Evolutionary conservation across 2,329 filamentous ascomycete genomes (phyloP), one percentile per base, ranked within the genome.

Genomic region (Cladosporium velox): DNA sequence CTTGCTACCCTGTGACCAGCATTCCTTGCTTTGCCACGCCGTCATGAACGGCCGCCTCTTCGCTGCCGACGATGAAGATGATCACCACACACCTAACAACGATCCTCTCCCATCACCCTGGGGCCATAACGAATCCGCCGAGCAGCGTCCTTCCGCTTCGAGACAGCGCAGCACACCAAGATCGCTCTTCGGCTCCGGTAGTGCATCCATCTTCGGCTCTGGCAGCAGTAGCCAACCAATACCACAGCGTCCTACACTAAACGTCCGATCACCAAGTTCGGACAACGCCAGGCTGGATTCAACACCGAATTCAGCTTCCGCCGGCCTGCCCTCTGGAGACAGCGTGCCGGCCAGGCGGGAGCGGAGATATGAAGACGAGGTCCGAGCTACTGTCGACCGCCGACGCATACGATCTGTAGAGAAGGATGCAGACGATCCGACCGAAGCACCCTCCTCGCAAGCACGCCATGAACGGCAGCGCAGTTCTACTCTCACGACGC

Each of bases 371-470:
- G 70, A 69, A n/a, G 71, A 72, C 63, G 66, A 68, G 12, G 66
- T 71, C 41, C 60, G 70, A 34, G 66, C 70, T 32, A 69, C 71
- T 12, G 67, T 68, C 14, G 68, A 71, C 62, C 67, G 70, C 49
- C 68, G 69, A 34, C 74, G 73, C 47, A 78, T 83, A 30, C 77
- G 80, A 15, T 72, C 75, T 55, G 81, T 79, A 7, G 80, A 82
- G 68, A 84, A 84, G 71, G 81, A 81, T 72, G 78, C 75, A 59
- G 82, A 84, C 72, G 82, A 84, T 70, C 81, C 82, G 0, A 79
- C 76, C 11, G 78, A 77, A 1, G 77, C 79, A 3, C 73, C 79
- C 18, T 75, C 64, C 3, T 44, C 79, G 35, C 68, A 72, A 6
- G 70, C 70, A 6, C 68, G 68, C 67, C 67, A 72, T 59, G 76